Conservation (phyloP, 1,284 basidiomycete genomes). For the Meripilus lineatus region DNA sequence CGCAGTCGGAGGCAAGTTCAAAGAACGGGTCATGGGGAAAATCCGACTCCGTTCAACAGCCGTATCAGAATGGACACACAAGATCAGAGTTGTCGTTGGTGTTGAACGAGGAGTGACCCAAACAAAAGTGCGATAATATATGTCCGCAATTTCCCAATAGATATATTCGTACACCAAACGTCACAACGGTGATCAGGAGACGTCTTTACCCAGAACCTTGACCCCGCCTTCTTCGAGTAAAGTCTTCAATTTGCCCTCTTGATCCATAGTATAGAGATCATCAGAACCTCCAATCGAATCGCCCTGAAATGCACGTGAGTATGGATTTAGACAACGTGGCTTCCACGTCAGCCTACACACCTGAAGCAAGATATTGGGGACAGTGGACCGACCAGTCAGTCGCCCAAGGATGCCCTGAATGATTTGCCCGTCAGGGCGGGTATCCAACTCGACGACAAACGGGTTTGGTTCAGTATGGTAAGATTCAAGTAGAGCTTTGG, state of each 20-base stretch:
- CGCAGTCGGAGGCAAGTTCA: too few relatives aligned
- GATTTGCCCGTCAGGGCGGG: slow-evolving; percentile 58
- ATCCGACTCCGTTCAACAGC: too few relatives aligned
- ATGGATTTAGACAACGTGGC: neutral
- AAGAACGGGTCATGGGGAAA: too few relatives aligned
- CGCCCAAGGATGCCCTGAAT: slow-evolving; percentile 65
- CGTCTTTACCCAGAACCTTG: too few relatives aligned
- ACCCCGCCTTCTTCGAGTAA: slow-evolving; percentile 42
- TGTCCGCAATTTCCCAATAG: too few relatives aligned
- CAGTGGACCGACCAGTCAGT: slow-evolving; percentile 62
- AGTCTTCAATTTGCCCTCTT: slow-evolving; percentile 36
- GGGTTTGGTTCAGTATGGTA: slow-evolving; percentile 69
- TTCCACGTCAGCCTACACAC: too few relatives aligned
- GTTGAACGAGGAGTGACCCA: too few relatives aligned
- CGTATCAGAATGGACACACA: too few relatives aligned
- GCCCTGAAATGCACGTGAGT: slow-evolving; percentile 32
- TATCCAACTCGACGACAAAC: slow-evolving; percentile 70
- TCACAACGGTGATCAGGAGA: too few relatives aligned
- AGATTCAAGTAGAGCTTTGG: slow-evolving; percentile 61
- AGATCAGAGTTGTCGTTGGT: too few relatives aligned
- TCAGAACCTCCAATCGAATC: slow-evolving; percentile 72
- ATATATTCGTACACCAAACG: too few relatives aligned
- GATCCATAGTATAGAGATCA: slow-evolving; percentile 49
- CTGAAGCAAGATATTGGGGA: slow-evolving; percentile 67
- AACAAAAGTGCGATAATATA: too few relatives aligned